phyloP scores from a whole-genome alignment of 352 stramenopile genomes.

The Elongisporangium senticosum region DNA sequence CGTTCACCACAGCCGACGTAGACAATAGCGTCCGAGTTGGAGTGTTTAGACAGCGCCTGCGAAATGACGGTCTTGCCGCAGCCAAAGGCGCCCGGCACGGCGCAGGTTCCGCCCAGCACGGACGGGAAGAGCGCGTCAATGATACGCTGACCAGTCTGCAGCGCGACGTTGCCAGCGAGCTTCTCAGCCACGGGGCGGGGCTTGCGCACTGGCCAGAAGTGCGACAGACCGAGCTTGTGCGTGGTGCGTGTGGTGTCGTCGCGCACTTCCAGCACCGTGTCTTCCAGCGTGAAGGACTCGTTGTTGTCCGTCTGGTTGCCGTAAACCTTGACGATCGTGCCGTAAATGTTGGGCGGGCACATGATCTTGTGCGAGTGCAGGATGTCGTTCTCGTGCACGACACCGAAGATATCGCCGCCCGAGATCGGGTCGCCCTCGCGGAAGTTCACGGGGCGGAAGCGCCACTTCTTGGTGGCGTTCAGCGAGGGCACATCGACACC shows the following conservation, averaged over 20 bases:
- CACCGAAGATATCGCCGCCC: slow-evolving; percentile 97
- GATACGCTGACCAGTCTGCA: slow-evolving; percentile 98
- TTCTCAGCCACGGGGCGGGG: slow-evolving; percentile 98
- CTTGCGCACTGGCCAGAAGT: slow-evolving; percentile 98
- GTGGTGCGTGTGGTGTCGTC: slow-evolving; percentile 95
- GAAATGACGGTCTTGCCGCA: slow-evolving; percentile 99
- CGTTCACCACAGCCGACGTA: slow-evolving; percentile 99
- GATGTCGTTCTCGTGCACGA: slow-evolving; percentile 99
- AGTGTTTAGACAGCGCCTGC: slow-evolving; percentile 99
- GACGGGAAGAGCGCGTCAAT: slow-evolving; percentile 99
- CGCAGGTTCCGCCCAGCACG: slow-evolving; percentile 98
- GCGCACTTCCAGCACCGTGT: slow-evolving; percentile 98
- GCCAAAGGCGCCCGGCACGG: slow-evolving; percentile 98
- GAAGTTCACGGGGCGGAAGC: slow-evolving; percentile 93
- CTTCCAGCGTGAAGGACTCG: slow-evolving; percentile 94
- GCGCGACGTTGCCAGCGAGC: slow-evolving; percentile 94
- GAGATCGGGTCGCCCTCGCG: slow-evolving; percentile 93
- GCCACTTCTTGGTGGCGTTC: slow-evolving; percentile 91
- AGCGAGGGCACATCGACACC: slow-evolving; percentile 96
- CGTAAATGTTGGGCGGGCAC: slow-evolving; percentile 98
- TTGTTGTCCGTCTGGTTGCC: slow-evolving; percentile 94
- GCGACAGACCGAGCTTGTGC: slow-evolving; percentile 94
- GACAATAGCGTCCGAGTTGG: slow-evolving; percentile 98
- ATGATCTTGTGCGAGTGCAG: slow-evolving; percentile 99
- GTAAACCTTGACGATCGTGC: slow-evolving; percentile 98